Percentiles rank a stretch among this genome's conserved stretches.
Conservation (phyloP, 352 stramenopile genomes). For the Phytophthora tentaculata region DNA sequence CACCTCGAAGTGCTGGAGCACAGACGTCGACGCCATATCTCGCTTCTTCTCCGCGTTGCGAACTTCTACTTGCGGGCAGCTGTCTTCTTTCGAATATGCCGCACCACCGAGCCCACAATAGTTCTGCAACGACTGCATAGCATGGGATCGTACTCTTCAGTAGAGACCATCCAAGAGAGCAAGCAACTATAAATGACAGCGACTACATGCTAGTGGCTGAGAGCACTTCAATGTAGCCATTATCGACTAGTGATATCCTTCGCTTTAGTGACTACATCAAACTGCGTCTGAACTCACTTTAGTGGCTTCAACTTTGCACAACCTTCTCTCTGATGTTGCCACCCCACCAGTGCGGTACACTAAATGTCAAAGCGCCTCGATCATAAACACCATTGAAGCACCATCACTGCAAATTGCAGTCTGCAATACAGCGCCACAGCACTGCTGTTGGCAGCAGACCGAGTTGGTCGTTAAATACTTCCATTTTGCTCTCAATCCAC, state of each 20-base stretch:
- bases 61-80: not conserved
- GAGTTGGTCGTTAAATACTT: too few species aligned
- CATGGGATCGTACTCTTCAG: constrained; percentile 12
- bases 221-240: not conserved
- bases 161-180: too few species aligned
- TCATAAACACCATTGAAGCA: too few species aligned
- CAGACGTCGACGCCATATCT: constrained; percentile 85
- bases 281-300: not conserved
- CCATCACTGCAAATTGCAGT: too few species aligned
- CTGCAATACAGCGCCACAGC: too few species aligned
- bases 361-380: too few species aligned
- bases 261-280: not conserved
- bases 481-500: too few species aligned
- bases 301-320: not conserved
- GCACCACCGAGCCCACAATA: constrained; percentile 16
- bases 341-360: too few species aligned
- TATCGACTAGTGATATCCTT: not conserved
- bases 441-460: too few species aligned
- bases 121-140: constrained; percentile 28
- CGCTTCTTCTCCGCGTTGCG: constrained; percentile 1
- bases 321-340: too few species aligned
- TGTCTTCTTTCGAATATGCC: not conserved
- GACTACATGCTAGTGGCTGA: too few species aligned
- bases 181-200: constrained; percentile 9
- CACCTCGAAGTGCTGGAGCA: constrained; percentile 95